These are phyloP conservation scores for Sordaria brevicollis DNA, from an alignment of 495 filamentous ascomycete species.

Conservation along the genomic window DNA sequence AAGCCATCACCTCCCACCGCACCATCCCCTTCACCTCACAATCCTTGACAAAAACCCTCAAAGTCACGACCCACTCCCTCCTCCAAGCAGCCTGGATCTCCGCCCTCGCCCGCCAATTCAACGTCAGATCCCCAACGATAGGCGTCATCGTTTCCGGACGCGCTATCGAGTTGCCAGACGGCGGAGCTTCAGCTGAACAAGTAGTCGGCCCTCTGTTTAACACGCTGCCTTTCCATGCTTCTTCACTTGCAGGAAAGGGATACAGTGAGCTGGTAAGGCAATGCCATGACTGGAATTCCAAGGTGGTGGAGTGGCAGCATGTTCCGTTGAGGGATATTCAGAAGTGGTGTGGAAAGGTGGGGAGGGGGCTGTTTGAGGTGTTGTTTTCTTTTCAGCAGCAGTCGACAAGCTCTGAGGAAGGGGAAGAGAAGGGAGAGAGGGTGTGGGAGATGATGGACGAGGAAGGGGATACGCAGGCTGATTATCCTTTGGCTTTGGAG, in stretches of 20 bases:
- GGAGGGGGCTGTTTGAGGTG: constrained; percentile 62
- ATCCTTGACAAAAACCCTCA: constrained; percentile 40
- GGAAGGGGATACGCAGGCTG: constrained; percentile 27
- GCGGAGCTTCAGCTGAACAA: constrained; percentile 54
- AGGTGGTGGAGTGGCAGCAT: constrained; percentile 54
- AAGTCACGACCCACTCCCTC: constrained; percentile 66
- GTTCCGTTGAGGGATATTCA: constrained; percentile 62
- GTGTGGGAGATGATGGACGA: constrained; percentile 49
- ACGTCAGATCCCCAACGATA: constrained; percentile 30
- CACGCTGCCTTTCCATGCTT: constrained; percentile 58
- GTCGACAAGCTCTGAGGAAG: not conserved
- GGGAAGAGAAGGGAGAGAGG: constrained; percentile 3
- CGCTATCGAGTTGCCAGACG: too few relatives aligned
- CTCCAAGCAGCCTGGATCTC: constrained; percentile 60
- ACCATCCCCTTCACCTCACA: constrained; percentile 30
- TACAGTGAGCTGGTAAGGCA: constrained; percentile 35
- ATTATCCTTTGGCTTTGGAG: constrained; percentile 72
- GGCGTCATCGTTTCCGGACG: constrained; percentile 65
- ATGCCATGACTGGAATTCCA: constrained; percentile 53
- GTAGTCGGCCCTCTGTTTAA: constrained; percentile 86
- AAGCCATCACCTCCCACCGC: constrained; percentile 7
- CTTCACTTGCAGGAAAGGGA: too few relatives aligned
- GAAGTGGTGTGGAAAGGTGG: constrained; percentile 49
- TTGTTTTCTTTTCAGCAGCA: constrained; percentile 76
- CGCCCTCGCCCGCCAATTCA: constrained; percentile 34